Percentiles rank a stretch among this genome's conserved stretches.
Evolutionary conservation across 305 asterid genomes (phyloP).

Genomic region (Solanum hybrid): DNA sequence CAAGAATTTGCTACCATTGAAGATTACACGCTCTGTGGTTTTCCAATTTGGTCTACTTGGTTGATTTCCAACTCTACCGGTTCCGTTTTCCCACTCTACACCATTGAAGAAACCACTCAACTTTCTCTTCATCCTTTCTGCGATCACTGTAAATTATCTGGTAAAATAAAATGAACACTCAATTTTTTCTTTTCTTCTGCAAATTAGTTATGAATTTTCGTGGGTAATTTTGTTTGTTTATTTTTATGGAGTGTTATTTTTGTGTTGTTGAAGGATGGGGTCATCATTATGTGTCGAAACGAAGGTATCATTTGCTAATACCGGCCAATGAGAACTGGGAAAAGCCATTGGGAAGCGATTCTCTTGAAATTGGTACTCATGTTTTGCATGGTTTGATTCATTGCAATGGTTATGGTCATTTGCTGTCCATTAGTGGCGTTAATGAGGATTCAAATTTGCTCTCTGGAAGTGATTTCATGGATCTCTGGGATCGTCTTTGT

Average conservation of each 20-base stretch:
- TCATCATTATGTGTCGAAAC: conserved; percentile 66
- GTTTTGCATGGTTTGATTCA: conserved; percentile 61
- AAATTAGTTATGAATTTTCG: neutral
- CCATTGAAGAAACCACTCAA: conserved; percentile 51
- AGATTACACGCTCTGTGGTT: conserved; percentile 27
- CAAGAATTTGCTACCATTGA: conserved; percentile 34
- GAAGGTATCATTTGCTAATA: conserved; percentile 63
- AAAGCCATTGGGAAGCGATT: conserved; percentile 25
- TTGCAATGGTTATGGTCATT: conserved; percentile 79
- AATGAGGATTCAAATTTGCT: conserved; percentile 21
- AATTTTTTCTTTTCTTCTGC: neutral
- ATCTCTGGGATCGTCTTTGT: conserved; percentile 74
- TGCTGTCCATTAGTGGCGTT: conserved; percentile 43
- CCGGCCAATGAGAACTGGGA: conserved; percentile 43
- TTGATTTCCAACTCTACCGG: conserved; percentile 21
- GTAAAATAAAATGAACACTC: conserved; percentile 9
- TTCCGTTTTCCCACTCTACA: conserved; percentile 48
- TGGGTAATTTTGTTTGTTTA: neutral
- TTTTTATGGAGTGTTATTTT: neutral
- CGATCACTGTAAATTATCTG: conserved; percentile 50
- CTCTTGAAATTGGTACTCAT: conserved; percentile 31
- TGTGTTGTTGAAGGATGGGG: conserved; percentile 54
- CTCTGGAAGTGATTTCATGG: conserved; percentile 42
- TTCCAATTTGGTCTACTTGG: conserved; percentile 45
- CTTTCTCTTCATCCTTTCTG: conserved; percentile 41